A percentile compares a stretch with the other conserved stretches of the same genome.
These are phyloP conservation scores for Malassezia restricta DNA, from an alignment of 1,284 basidiomycete genomes.

Conservation along the genomic window DNA sequence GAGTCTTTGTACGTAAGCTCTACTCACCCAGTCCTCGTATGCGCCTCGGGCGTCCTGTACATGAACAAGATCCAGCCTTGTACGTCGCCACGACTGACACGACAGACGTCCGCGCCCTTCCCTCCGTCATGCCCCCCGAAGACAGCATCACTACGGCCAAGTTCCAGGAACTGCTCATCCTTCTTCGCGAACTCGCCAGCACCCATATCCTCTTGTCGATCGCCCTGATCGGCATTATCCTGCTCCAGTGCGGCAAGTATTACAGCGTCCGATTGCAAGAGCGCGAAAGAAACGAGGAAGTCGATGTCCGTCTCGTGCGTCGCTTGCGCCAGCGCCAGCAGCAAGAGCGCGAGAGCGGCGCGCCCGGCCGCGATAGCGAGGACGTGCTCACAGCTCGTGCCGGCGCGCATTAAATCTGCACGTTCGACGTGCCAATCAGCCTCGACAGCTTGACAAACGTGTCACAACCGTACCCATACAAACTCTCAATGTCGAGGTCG, in stretches of 20 bases:
- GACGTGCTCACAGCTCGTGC: slow-evolving; percentile 2
- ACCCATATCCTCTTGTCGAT: slow-evolving; percentile 40
- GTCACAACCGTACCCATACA: slow-evolving; percentile 29
- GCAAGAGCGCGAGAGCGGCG: slow-evolving; percentile 20
- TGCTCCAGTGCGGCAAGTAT: slow-evolving; percentile 44
- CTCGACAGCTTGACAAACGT: slow-evolving; percentile 32
- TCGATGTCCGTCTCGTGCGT: slow-evolving; percentile 36
- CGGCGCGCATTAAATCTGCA: slow-evolving; percentile 10
- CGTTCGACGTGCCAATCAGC: slow-evolving; percentile 20
- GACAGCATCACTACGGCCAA: neutral
- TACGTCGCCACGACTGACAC: slow-evolving; percentile 13
- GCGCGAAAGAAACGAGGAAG: slow-evolving; percentile 40
- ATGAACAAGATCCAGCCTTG: slow-evolving; percentile 35
- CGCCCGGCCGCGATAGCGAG: neutral
- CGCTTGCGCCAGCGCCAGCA: slow-evolving; percentile 30
- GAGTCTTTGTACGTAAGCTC: slow-evolving; percentile 29
- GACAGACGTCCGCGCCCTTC: neutral
- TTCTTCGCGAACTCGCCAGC: slow-evolving; percentile 34
- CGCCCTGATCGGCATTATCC: slow-evolving; percentile 38
- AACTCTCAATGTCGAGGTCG: slow-evolving; percentile 18
- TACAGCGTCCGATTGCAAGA: slow-evolving; percentile 43
- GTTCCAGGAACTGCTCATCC: neutral
- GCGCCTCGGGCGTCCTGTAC: slow-evolving; percentile 33
- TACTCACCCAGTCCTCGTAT: slow-evolving; percentile 27
- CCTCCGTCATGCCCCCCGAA: neutral